Conservation (phyloP, 2,329 filamentous ascomycete species). For the Teratosphaeria gauchensis region DNA sequence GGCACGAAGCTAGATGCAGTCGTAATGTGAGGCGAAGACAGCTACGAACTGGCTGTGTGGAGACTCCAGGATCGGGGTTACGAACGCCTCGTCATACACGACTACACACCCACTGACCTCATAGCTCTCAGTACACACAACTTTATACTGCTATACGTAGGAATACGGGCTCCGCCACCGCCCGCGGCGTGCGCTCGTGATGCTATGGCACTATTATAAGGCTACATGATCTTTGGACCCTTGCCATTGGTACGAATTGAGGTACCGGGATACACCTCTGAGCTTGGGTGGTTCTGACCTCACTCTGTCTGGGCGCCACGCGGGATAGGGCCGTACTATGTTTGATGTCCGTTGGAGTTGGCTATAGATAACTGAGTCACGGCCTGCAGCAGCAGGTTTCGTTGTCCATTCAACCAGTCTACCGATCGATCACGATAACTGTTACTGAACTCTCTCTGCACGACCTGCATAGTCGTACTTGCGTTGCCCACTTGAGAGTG, state of each 20-base stretch:
- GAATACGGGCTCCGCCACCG: background rate
- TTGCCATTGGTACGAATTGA: background rate
- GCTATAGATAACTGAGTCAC: background rate
- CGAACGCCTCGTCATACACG: background rate
- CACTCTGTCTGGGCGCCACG: background rate
- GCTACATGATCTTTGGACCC: background rate
- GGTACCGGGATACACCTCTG: background rate
- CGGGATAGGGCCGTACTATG: background rate
- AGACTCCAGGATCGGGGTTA: background rate
- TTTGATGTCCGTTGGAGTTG: background rate
- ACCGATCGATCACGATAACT: background rate
- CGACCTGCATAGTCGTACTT: background rate
- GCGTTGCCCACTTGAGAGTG: background rate
- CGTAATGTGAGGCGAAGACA: background rate
- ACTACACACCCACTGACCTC: background rate
- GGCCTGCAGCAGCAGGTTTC: background rate
- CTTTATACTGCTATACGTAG: background rate
- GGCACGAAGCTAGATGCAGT: too few species aligned
- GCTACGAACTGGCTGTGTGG: background rate
- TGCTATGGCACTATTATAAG: background rate
- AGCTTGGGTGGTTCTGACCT: background rate
- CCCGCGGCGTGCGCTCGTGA: background rate
- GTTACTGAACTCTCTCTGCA: background rate
- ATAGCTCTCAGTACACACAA: background rate
- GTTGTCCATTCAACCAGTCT: background rate